Evolutionary conservation across 345 rosid species (phyloP), one percentile per base, ranked within the genome.

Genomic region (Citrus australasica): DNA sequence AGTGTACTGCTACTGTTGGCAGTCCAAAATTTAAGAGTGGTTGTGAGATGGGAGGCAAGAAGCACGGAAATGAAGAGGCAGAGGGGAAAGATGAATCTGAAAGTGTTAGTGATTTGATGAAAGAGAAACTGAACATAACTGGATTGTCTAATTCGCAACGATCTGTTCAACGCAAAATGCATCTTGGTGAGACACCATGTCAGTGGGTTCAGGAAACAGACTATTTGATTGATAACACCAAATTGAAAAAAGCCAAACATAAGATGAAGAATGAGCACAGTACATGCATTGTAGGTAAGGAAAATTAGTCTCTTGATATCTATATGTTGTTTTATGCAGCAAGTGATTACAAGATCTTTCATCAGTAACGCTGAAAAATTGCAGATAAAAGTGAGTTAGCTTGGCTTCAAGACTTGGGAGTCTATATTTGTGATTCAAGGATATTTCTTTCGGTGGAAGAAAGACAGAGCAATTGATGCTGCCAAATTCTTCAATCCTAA

Each of bases 401-500:
- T 63, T 21, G 7, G 24, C 51, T 65, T 30, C 28, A 58, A 58
- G 74, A 56, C 16, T 53, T 72, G 28, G 38, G 56, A 40, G 0
- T 33, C 32, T 7, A 6, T 6, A 63, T 32, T 4, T 27, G 38
- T 46, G 51, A 46, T 27, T 28, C 6, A 27, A 32, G 8, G 16
- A 16, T 4, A 6, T 55, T 40, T 46, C 71, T 40, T 28, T 64
- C 84, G 4, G 42, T 82, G 2, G 82, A 67, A 72, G 73, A 74
- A 33, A 83, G 84, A 77, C 81, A 71, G n/a, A 83, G 83, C 86
- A 42, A 70, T 87, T 7, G 62, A 60, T 63, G 76, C 86, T 58
- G 87, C 84, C 32, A 76, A 77, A 76, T 75, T 58, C 79, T 81
- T 75, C 64, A 82, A 79, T 79, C 89, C 89, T 16, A 73, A 51